phyloP scores from a whole-genome alignment of 352 stramenopile genomes.

The Phytophthora palmivora region DNA sequence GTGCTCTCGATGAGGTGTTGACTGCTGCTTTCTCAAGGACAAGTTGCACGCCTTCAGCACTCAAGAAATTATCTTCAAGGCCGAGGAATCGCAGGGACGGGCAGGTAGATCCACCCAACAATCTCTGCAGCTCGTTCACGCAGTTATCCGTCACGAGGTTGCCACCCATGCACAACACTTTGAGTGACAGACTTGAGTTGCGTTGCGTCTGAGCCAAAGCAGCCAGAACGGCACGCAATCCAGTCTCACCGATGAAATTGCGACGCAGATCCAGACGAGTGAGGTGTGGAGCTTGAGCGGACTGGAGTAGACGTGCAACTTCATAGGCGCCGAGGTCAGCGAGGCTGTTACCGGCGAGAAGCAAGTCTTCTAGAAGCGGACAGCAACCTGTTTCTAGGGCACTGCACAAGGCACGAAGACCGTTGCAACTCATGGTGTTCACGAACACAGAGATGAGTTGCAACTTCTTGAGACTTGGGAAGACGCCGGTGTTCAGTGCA shows the following conservation, averaged over 20 bases:
- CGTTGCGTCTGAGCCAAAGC: conserved; percentile 32
- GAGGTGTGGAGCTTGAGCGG: conserved; percentile 40
- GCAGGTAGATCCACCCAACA: conserved; percentile 48
- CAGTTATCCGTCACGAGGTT: conserved; percentile 88
- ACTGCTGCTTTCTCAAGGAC: conserved; percentile 65
- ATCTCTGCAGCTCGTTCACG: conserved; percentile 50
- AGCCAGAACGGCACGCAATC: conserved; percentile 49
- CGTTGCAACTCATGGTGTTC: conserved; percentile 68
- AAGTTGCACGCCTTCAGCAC: conserved; percentile 59
- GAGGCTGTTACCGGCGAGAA: conserved; percentile 75
- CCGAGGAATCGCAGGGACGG: conserved; percentile 72
- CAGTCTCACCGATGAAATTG: conserved; percentile 77
- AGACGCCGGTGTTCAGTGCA: conserved; percentile 43
- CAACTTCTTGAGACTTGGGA: conserved; percentile 56
- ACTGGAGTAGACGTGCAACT: conserved; percentile 53
- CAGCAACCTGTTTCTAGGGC: conserved; percentile 56
- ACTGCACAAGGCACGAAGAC: conserved; percentile 44
- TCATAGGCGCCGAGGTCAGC: conserved; percentile 59
- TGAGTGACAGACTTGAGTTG: conserved; percentile 39
- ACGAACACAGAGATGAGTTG: conserved; percentile 78
- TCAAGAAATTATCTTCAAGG: conserved; percentile 86
- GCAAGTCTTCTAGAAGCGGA: conserved; percentile 56
- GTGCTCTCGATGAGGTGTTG: conserved; percentile 51
- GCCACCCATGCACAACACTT: conserved; percentile 80
- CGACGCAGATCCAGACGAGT: conserved; percentile 67